Percentiles rank a stretch among this genome's conserved stretches.
Conservation (phyloP, 2,329 filamentous ascomycete genomes). For the Penicillium sp. region DNA sequence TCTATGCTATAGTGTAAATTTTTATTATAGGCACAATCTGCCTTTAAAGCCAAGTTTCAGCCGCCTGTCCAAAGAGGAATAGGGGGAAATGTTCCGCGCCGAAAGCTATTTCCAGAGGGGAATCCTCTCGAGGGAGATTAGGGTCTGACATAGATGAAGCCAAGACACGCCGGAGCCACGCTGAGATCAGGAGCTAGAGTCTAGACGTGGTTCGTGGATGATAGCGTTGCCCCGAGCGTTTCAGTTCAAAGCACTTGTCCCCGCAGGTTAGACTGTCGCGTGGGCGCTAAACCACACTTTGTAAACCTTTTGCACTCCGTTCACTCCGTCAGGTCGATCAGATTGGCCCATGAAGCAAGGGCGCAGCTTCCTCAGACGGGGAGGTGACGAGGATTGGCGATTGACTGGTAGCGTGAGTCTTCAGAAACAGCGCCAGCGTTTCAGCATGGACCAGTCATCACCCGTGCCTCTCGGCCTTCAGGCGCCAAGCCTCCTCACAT, state of each 20-base stretch:
- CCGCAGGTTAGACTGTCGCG: not conserved
- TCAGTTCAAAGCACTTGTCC: not conserved
- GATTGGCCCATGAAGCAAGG: constrained; percentile 17
- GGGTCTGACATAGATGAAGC: constrained; percentile 20
- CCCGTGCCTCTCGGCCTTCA: not conserved
- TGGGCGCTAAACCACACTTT: not conserved
- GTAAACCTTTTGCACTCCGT: not conserved
- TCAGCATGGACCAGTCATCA: constrained; percentile 17
- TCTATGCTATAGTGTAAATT: not conserved
- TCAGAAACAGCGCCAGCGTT: constrained; percentile 12
- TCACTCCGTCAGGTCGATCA: not conserved
- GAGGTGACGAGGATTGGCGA: too few relatives aligned
- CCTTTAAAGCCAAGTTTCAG: not conserved
- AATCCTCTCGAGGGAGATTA: constrained; percentile 6
- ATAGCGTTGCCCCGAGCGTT: not conserved
- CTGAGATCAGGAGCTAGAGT: not conserved
- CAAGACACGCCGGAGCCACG: not conserved
- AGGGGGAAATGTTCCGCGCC: not conserved
- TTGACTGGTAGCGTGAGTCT: not conserved
- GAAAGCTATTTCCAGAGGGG: not conserved
- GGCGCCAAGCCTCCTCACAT: constrained; percentile 5
- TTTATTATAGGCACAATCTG: not conserved
- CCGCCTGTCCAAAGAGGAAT: not conserved
- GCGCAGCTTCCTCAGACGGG: constrained; percentile 15
- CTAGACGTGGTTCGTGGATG: not conserved